Evolutionary conservation across 139 green algal genomes (phyloP).

Genomic region (Coelastrella sp.): DNA sequence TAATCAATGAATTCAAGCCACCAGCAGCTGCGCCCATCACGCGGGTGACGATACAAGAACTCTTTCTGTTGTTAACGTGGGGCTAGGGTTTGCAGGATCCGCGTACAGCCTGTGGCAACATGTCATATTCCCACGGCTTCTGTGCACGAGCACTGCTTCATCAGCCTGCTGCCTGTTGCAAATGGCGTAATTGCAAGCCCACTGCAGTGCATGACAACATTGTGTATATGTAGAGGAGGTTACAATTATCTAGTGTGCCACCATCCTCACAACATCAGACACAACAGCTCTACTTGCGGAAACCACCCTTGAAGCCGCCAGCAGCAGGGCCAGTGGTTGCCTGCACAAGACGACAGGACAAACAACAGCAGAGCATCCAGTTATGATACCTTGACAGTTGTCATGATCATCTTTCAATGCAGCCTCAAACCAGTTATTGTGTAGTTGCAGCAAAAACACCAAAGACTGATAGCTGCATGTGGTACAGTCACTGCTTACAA

Average conservation of each 20-base stretch:
- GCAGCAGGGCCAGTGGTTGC: conserved; percentile 10
- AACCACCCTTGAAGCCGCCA: conserved; percentile 49
- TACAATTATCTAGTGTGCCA: conserved; percentile 25
- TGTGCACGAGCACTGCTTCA: too few species aligned
- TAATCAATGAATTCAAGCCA: too few species aligned
- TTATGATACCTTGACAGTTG: background rate
- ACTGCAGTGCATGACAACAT: background rate
- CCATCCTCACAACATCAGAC: background rate
- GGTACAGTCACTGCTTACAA: background rate
- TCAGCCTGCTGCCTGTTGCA: background rate
- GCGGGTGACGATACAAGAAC: too few species aligned
- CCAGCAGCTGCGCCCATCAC: too few species aligned
- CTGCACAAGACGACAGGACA: conserved; percentile 6
- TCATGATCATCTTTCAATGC: background rate
- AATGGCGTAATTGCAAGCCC: background rate
- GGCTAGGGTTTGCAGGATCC: too few species aligned
- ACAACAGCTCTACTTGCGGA: conserved; percentile 22
- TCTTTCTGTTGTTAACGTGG: too few species aligned
- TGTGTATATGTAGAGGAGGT: background rate
- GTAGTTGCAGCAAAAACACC: too few species aligned
- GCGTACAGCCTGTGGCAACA: too few species aligned
- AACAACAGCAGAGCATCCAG: background rate
- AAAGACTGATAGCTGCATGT: background rate
- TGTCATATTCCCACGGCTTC: too few species aligned
- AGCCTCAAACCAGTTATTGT: background rate